Evolutionary conservation across 805 yeast species (phyloP).

Genomic region (Ogataea salicorniae): DNA sequence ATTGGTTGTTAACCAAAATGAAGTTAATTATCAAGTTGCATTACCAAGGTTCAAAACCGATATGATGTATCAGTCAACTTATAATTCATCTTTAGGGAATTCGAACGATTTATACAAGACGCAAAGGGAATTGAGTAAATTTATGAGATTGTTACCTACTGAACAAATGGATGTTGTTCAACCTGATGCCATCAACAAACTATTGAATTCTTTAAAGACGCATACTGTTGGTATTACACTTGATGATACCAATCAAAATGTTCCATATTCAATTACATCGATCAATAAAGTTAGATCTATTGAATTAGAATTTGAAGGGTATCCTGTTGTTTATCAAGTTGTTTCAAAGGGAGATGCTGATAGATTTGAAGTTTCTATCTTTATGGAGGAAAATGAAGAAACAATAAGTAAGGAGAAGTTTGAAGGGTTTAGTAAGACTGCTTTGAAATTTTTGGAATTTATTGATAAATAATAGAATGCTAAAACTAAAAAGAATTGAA

Average conservation of each 20-base stretch:
- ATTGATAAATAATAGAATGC: conserved; percentile 2
- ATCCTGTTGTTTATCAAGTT: conserved; percentile 24
- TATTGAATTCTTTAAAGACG: conserved; percentile 13
- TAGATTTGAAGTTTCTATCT: conserved; percentile 21
- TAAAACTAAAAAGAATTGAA: too few relatives aligned
- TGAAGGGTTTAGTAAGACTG: conserved; percentile 5
- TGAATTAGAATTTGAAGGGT: conserved; percentile 24
- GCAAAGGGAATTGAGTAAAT: conserved; percentile 19
- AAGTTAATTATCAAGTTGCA: conserved; percentile 22
- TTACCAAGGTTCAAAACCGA: conserved; percentile 25
- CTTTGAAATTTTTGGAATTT: conserved; percentile 9
- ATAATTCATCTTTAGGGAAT: conserved; percentile 23
- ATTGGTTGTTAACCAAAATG: conserved; percentile 26
- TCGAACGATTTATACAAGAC: conserved; percentile 8
- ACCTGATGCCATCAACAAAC: conserved; percentile 10
- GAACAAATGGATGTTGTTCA: conserved; percentile 18
- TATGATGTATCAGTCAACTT: conserved; percentile 27
- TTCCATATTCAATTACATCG: conserved; percentile 18
- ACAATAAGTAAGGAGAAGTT: conserved; percentile 9
- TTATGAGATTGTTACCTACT: conserved; percentile 20
- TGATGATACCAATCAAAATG: conserved; percentile 1
- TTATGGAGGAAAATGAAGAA: conserved; percentile 13
- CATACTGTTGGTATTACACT: conserved; percentile 13
- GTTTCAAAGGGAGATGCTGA: conserved; percentile 22
- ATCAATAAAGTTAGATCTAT: conserved; percentile 23